These are phyloP conservation scores for Solanum hybrid DNA, from an alignment of 305 asterid genomes.

Conservation along the genomic window DNA sequence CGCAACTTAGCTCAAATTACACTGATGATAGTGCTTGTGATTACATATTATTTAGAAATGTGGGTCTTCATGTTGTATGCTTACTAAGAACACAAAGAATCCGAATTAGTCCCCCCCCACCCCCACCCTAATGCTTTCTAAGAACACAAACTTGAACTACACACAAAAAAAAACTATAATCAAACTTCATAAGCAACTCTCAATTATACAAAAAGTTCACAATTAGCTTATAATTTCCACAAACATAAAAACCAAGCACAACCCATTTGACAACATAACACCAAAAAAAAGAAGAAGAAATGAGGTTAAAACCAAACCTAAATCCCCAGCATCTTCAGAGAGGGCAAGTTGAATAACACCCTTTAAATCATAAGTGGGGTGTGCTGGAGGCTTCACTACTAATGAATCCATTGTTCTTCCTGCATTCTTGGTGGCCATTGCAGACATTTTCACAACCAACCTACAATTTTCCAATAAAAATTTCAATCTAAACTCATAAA, in stretches of 20 bases:
- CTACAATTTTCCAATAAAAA: slow-evolving; percentile 24
- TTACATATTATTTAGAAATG: background rate
- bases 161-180: background rate
- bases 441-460: slow-evolving; percentile 58
- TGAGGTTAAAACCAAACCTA: slow-evolving; percentile 29
- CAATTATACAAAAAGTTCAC: background rate
- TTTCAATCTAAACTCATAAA: background rate
- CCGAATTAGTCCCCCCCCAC: background rate
- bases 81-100: background rate
- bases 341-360: slow-evolving; percentile 72
- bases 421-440: slow-evolving; percentile 22
- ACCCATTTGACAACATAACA: background rate
- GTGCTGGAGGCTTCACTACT: slow-evolving; percentile 68
- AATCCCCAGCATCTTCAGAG: slow-evolving; percentile 85
- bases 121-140: background rate
- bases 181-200: background rate
- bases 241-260: background rate
- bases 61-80: background rate
- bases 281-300: background rate
- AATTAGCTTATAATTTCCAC: background rate
- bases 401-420: slow-evolving; percentile 26
- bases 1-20: background rate
- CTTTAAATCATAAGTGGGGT: slow-evolving; percentile 83
- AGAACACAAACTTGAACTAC: no score
- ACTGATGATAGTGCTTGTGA: background rate